These are phyloP conservation scores for Gyromitra esculenta DNA, from an alignment of 2,329 filamentous ascomycete species.

Conservation along the genomic window DNA sequence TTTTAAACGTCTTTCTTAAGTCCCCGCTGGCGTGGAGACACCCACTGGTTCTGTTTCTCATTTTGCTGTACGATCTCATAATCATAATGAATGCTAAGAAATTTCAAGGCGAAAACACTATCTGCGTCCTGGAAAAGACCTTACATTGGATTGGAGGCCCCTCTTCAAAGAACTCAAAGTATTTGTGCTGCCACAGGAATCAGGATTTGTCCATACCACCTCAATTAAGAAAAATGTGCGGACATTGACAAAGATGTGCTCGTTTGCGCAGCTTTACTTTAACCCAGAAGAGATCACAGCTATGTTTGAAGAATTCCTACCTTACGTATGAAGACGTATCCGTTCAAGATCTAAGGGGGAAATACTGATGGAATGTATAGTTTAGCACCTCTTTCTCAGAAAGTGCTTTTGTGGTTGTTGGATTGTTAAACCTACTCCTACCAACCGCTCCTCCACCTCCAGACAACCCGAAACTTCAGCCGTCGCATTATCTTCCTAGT, in stretches of 20 bases:
- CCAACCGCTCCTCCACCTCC: conserved; percentile 82
- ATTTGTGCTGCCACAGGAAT: conserved; percentile 86
- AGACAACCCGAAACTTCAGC: conserved; percentile 78
- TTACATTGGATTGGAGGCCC: conserved; percentile 92
- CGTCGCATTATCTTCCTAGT: conserved; percentile 85
- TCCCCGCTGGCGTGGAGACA: conserved; percentile 41
- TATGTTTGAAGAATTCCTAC: conserved; percentile 82
- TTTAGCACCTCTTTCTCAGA: conserved; percentile 94
- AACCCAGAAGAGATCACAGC: conserved; percentile 84
- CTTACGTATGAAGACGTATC: conserved; percentile 64
- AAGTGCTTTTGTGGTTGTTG: conserved; percentile 91
- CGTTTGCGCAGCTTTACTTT: conserved; percentile 91
- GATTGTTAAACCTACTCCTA: conserved; percentile 84
- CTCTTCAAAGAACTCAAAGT: conserved; percentile 92
- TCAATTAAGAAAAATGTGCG: conserved; percentile 73
- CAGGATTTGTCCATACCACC: conserved; percentile 70
- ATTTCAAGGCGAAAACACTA: conserved; percentile 86
- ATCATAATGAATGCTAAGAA: conserved; percentile 56
- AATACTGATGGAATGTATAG: conserved; percentile 59
- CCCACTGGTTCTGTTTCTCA: conserved; percentile 55
- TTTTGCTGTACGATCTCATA: conserved; percentile 52
- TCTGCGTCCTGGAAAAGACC: conserved; percentile 85
- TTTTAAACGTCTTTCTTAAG: conserved; percentile 41
- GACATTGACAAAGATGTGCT: conserved; percentile 85
- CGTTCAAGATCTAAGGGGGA: conserved; percentile 58